Conservation (phyloP, 805 yeast species). For the Yueomyces sp. region DNA sequence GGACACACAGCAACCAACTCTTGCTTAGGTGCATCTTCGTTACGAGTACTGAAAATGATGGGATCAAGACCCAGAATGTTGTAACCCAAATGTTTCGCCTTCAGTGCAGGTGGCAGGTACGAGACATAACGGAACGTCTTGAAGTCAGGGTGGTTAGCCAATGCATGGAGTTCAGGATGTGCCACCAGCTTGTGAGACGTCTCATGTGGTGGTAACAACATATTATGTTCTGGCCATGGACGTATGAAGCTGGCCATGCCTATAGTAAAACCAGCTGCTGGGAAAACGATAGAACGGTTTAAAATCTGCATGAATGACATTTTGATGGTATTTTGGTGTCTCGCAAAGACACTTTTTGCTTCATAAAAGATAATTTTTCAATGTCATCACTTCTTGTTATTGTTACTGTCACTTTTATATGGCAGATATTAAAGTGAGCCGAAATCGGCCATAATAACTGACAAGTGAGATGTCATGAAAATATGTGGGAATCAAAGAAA, state of each 20-base stretch:
- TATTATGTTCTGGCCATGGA: constrained; percentile 22
- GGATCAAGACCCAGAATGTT: constrained; percentile 56
- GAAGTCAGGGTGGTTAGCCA: neutral
- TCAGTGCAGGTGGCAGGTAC: neutral
- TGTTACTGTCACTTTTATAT: too few species aligned
- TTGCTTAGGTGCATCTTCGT: neutral
- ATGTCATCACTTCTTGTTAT: too few species aligned
- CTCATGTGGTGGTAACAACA: constrained; percentile 6
- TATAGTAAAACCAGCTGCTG: constrained; percentile 17
- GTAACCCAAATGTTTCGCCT: neutral
- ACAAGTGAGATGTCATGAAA: too few species aligned
- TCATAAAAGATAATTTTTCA: too few species aligned
- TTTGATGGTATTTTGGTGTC: too few species aligned
- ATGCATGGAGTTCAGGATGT: constrained; percentile 44
- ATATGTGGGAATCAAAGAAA: too few species aligned
- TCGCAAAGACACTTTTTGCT: too few species aligned
- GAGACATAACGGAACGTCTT: neutral
- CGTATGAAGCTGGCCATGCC: constrained; percentile 18
- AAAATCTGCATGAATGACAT: neutral
- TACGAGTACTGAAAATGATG: constrained; percentile 34
- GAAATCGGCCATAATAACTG: too few species aligned
- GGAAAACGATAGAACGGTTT: constrained; percentile 14
- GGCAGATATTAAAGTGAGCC: too few species aligned
- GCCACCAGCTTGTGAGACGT: constrained; percentile 34
- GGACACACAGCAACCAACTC: neutral